Evolutionary conservation across 768 basidiomycete genomes (phyloP), one percentile per base, ranked within the genome.

Genomic region (Mycena capillaripes): DNA sequence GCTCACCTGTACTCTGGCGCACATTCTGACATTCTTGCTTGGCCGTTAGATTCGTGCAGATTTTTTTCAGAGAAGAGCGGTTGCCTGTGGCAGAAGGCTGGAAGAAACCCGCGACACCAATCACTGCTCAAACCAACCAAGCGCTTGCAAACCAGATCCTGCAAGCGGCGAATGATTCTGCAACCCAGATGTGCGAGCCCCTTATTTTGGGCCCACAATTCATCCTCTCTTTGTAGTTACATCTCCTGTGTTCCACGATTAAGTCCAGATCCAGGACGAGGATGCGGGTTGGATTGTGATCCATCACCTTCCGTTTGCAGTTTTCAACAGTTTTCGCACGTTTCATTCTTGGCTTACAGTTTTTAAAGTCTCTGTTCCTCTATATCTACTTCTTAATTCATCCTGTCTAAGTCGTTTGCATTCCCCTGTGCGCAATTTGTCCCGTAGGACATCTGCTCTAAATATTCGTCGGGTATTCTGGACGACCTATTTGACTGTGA

Each of bases 41-140:
- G 4, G 7, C 10, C 21, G 5, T 3, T 25, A 75, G 74, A 32
- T 72, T 73, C 42, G 74, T 75, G n/a, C 40, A 75, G 23, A 70
- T 70, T 42, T 73, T 75, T 56, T 75, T 75, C 72, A 61, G 74
- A 6, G 71, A 75, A 53, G 74, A 75, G 52, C 71, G 74, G 5
- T 40, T 75, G 30, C 74, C 74, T 5, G 55, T 75, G 23, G 68
- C 48, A 30, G 74, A 75, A 40, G 74, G 74, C 12, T 75, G 74
- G 74, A 73, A 48, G 57, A 29, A 42, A 19, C 36, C 74, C 2
- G 25, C 30, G 11, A 44, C 46, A 0, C 34, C 46, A 2, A 75
- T 75, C 56, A 75, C 66, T 32, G 16, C 34, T 4, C n/a, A 38
- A 7, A 59, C 67, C 1, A 23, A 36, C 34, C 34, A 36, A 36